Evolutionary conservation across 2,329 filamentous ascomycete species (phyloP), one percentile per base, ranked within the genome.

Genomic region (Tolypocladium tundrense): DNA sequence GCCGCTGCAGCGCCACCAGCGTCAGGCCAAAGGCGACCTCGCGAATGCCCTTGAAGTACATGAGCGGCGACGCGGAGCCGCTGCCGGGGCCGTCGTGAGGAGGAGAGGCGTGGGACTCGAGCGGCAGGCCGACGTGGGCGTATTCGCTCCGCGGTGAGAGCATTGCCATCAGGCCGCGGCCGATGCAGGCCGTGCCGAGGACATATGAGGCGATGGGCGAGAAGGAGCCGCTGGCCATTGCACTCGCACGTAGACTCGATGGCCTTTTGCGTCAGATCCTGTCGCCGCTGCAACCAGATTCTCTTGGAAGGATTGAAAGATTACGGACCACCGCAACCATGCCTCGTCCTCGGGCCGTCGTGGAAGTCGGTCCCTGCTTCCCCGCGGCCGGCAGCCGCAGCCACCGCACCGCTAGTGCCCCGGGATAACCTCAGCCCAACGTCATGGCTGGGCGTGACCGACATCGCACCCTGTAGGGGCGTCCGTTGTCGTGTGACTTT

Each of bases 31-130:
- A 72, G 2, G 62, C 65, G 4, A 72, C 50, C 58, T 73, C 71
- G 3, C 71, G 68, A 10, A 70, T 62, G 8, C 69, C 70, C 56
- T 73, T 72, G 58, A 72, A 66, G 54, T 70, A 70, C 60, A 73
- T 68, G 21, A 72, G 67, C 1, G 71, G 67, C 27, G 70, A 73
- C 9, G 60, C 39, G 24, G 13, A 35, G 10, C 40, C n/a, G 3
- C 60, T 54, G 0, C 7, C 6, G 3, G 24, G 8, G 7, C 24
- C 27, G 16, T 1, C 14, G 24, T 14, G 1, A 43, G 41, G 19
- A 4, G 43, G 24, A n/a, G 45, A 33, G 16, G 14, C 45, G 2
- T n/a, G 31, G 13, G 48, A 16, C 4, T 52, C 48, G 0, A 52
- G 48, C 10, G 48, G 48, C 19, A 52, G 48, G 10, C 48, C 48